Evolutionary conservation across 176 grass and related monocot species (phyloP).

Genomic region (Juncus effusus): DNA sequence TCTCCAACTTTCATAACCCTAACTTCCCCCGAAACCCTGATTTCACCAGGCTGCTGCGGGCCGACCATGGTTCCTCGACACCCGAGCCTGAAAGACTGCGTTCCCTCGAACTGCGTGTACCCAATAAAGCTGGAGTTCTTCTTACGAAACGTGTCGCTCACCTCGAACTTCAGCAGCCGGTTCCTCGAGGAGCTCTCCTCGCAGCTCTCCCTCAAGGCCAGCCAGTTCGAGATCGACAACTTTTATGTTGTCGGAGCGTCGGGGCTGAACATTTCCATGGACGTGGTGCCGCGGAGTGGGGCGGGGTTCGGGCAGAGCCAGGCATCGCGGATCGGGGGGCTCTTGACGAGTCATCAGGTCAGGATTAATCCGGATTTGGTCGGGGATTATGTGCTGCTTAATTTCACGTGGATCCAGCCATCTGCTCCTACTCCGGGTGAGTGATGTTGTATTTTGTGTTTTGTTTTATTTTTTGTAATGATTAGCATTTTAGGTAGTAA

Average conservation of each 20-base stretch:
- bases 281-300: constrained; percentile 82
- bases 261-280: constrained; percentile 96
- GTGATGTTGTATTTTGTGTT: constrained; percentile 19
- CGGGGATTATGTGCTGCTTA: constrained; percentile 86
- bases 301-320: constrained; percentile 68
- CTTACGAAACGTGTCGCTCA: constrained; percentile 81
- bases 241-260: constrained; percentile 96
- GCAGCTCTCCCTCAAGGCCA: constrained; percentile 55
- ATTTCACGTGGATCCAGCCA: constrained; percentile 84
- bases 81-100: constrained; percentile 35
- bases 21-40: background rate
- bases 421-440: constrained; percentile 70
- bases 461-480: constrained; percentile 27
- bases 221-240: constrained; percentile 86
- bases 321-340: constrained; percentile 64
- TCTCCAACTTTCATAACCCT: too few relatives aligned
- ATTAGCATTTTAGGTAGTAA: constrained; percentile 2
- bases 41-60: constrained; percentile 64
- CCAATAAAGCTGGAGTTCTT: constrained; percentile 91
- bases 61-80: constrained; percentile 75
- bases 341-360: constrained; percentile 62
- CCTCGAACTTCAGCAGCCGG: constrained; percentile 75
- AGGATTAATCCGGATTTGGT: constrained; percentile 64
- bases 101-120: constrained; percentile 73
- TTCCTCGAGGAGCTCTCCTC: constrained; percentile 80